Evolutionary conservation across 2,329 filamentous ascomycete species (phyloP).

Genomic region (Alternaria brassicae): DNA sequence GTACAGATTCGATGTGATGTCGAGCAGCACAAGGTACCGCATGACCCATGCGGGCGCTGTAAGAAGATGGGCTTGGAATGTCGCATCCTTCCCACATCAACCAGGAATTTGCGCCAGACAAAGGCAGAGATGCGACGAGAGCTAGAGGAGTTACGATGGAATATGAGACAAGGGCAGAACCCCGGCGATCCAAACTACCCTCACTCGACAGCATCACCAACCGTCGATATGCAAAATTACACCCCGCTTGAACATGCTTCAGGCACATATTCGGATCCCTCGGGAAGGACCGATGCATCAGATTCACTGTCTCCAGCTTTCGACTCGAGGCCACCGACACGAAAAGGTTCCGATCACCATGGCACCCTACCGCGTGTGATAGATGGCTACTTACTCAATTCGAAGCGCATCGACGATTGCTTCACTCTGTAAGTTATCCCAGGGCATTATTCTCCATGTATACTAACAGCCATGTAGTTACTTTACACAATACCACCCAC

Average conservation of each 20-base stretch:
- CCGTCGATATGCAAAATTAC: conserved; percentile 36
- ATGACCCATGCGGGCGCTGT: conserved; percentile 46
- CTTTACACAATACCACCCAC: conserved; percentile 44
- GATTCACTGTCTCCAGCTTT: conserved; percentile 43
- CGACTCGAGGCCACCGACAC: conserved; percentile 32
- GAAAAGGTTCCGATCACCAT: conserved; percentile 30
- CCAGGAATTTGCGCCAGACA: conserved; percentile 47
- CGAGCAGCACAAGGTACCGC: conserved; percentile 48
- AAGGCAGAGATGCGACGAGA: conserved; percentile 50
- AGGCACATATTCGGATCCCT: conserved; percentile 40
- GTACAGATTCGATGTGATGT: conserved; percentile 49
- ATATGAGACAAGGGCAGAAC: conserved; percentile 39
- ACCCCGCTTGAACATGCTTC: conserved; percentile 35
- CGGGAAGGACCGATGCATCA: conserved; percentile 35
- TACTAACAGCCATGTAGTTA: conserved; percentile 37
- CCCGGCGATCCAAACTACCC: conserved; percentile 37
- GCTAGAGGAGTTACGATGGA: conserved; percentile 47
- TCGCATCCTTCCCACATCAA: conserved; percentile 47
- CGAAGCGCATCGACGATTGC: conserved; percentile 45
- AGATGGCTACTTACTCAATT: conserved; percentile 44
- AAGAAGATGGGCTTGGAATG: conserved; percentile 48
- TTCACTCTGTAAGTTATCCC: conserved; percentile 39
- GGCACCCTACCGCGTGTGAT: conserved; percentile 38
- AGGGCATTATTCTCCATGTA: background rate
- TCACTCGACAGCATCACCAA: conserved; percentile 38